Conservation (phyloP, 352 stramenopile genomes). For the Phytophthora cactorum region DNA sequence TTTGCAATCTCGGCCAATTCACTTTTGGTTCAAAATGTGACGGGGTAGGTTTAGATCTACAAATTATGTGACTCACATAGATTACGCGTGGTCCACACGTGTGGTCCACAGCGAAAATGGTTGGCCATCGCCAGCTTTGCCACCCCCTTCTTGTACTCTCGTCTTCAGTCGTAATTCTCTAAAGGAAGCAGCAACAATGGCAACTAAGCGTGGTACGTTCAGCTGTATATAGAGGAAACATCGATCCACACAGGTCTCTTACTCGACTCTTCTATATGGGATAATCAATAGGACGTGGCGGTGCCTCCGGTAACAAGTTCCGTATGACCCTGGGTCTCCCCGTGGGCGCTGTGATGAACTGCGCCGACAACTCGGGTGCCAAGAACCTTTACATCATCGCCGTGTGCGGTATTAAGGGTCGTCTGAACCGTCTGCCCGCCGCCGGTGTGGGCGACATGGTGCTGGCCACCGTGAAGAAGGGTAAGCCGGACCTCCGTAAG, state of each 20-base stretch:
- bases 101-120: slow-evolving; percentile 15
- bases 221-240: not conserved
- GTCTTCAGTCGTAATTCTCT: slow-evolving; percentile 83
- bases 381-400: slow-evolving; percentile 99
- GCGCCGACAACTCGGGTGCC: slow-evolving; percentile 99
- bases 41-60: not conserved
- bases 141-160: slow-evolving; percentile 1
- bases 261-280: not conserved
- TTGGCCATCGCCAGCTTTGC: slow-evolving; percentile 33
- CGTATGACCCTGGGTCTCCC: slow-evolving; percentile 99
- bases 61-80: not conserved
- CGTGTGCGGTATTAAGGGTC: slow-evolving; percentile 99
- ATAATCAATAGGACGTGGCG: slow-evolving; percentile 89
- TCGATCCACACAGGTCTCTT: not conserved
- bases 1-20: not conserved
- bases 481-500: slow-evolving; percentile 99
- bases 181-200: slow-evolving; percentile 86
- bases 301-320: slow-evolving; percentile 99
- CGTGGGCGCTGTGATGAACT: slow-evolving; percentile 99
- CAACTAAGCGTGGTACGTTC: slow-evolving; percentile 76
- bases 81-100: slow-evolving; percentile 2
- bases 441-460: slow-evolving; percentile 99
- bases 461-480: slow-evolving; percentile 99
- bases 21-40: slow-evolving; percentile 3
- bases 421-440: slow-evolving; percentile 99